Conservation (phyloP, 441 rosid species). For the Euphorbia corollata region DNA sequence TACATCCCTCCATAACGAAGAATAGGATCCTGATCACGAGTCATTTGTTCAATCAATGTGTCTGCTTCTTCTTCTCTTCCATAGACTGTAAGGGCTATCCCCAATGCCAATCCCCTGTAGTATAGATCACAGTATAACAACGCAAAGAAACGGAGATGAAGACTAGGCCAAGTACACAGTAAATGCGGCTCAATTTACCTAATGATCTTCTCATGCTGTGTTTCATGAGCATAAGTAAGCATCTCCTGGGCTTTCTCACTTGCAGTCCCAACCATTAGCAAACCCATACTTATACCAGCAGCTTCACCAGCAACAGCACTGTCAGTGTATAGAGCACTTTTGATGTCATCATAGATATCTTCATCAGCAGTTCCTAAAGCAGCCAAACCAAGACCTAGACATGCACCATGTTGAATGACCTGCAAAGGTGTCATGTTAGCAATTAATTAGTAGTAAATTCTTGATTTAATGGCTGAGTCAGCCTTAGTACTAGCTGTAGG, state of each 20-base stretch:
- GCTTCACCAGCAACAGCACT: constrained; percentile 99
- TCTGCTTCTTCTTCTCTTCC: constrained; percentile 98
- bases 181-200: constrained; percentile 39
- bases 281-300: constrained; percentile 96
- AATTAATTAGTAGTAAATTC: no score
- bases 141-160: constrained; percentile 5
- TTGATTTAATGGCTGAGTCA: no score
- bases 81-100: constrained; percentile 87
- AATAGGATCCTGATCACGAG: constrained; percentile 91
- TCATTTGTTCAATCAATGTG: constrained; percentile 94
- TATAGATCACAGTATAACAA: constrained; percentile 2
- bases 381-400: constrained; percentile 97
- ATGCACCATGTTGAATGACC: constrained; percentile 66
- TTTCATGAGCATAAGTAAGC: constrained; percentile 95
- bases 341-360: constrained; percentile 79
- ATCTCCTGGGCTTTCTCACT: constrained; percentile 93
- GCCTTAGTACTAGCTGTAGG: no score
- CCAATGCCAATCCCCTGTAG: constrained; percentile 79
- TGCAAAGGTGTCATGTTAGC: no score
- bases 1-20: constrained; percentile 98
- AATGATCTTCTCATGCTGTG: constrained; percentile 95
- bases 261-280: constrained; percentile 98
- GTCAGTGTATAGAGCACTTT: constrained; percentile 71
- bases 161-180: background rate
- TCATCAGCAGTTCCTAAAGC: constrained; percentile 97